Percentiles rank a stretch among this genome's conserved stretches.
These are phyloP conservation scores for Elsinoe perseae DNA, from an alignment of 2,329 filamentous ascomycete genomes.

Conservation along the genomic window DNA sequence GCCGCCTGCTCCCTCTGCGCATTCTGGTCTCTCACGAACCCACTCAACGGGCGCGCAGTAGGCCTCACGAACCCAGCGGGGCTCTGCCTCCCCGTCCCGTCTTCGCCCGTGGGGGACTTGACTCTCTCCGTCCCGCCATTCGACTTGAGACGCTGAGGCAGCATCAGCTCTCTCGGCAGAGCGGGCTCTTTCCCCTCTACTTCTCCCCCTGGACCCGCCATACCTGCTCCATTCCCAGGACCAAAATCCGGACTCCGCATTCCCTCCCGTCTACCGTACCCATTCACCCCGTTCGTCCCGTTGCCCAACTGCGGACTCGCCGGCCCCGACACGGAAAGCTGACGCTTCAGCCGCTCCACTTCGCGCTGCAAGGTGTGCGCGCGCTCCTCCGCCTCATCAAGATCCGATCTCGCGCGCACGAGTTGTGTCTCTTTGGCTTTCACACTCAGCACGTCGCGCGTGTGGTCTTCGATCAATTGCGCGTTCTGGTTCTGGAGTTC, in stretches of 20 bases:
- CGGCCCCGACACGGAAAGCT: conserved; percentile 42
- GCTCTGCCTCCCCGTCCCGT: conserved; percentile 4
- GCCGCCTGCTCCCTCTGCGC: background rate
- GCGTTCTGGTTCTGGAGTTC: conserved; percentile 97
- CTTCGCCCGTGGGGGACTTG: background rate
- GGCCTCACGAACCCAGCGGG: conserved; percentile 10
- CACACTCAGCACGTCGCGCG: conserved; percentile 86
- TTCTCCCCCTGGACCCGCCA: background rate
- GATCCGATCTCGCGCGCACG: conserved; percentile 82
- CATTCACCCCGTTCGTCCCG: conserved; percentile 23
- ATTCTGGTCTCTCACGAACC: conserved; percentile 9
- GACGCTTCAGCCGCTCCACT: conserved; percentile 87
- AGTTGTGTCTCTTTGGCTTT: conserved; percentile 96
- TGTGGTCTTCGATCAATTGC: conserved; percentile 93
- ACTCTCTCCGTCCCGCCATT: background rate
- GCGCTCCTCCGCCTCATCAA: conserved; percentile 77
- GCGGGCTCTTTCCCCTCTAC: conserved; percentile 45
- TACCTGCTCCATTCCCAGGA: conserved; percentile 8
- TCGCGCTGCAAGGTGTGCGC: conserved; percentile 80
- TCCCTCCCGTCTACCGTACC: conserved; percentile 6
- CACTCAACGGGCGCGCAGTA: conserved; percentile 12
- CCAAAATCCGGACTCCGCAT: background rate
- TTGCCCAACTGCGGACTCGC: conserved; percentile 28
- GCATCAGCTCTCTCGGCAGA: conserved; percentile 16
- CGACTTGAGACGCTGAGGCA: conserved; percentile 14